These are phyloP conservation scores for Musa balbisiana DNA, from an alignment of 202 grass and related monocot species.

Conservation along the genomic window DNA sequence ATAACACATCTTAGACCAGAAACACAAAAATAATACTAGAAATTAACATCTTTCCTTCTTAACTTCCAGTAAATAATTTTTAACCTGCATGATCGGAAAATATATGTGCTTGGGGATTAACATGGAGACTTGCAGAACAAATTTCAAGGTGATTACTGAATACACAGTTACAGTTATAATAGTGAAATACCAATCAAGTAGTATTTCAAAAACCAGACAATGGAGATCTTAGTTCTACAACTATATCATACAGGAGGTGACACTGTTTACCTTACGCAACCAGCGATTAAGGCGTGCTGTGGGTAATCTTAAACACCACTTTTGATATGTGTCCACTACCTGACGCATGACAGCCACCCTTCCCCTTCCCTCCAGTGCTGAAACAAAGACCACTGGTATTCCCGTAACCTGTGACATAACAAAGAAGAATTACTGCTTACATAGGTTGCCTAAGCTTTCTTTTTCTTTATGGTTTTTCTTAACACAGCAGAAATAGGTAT, in stretches of 20 bases:
- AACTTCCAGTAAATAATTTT: not conserved
- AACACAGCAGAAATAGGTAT: too few species aligned
- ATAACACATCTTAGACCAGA: constrained; percentile 3
- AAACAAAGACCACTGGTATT: constrained; percentile 94
- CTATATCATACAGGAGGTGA: not conserved
- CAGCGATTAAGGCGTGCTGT: constrained; percentile 89
- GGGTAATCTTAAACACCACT: constrained; percentile 85
- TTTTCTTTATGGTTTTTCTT: not conserved
- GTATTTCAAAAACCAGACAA: not conserved
- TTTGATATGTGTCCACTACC: constrained; percentile 77
- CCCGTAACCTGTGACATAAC: constrained; percentile 54
- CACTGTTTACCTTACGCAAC: constrained; percentile 74
- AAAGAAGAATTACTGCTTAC: not conserved
- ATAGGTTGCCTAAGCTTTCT: not conserved
- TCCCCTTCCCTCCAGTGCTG: constrained; percentile 74
- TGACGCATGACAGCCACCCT: constrained; percentile 65
- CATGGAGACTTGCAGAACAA: not conserved
- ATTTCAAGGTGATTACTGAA: not conserved
- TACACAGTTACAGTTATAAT: not conserved
- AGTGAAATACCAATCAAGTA: not conserved
- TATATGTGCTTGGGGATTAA: not conserved
- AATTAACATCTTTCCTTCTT: not conserved
- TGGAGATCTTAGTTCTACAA: not conserved
- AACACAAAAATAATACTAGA: constrained; percentile 1
- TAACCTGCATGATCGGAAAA: too few species aligned